Evolutionary conservation across 495 filamentous ascomycete species (phyloP).

Genomic region (Penicillium parvum): DNA sequence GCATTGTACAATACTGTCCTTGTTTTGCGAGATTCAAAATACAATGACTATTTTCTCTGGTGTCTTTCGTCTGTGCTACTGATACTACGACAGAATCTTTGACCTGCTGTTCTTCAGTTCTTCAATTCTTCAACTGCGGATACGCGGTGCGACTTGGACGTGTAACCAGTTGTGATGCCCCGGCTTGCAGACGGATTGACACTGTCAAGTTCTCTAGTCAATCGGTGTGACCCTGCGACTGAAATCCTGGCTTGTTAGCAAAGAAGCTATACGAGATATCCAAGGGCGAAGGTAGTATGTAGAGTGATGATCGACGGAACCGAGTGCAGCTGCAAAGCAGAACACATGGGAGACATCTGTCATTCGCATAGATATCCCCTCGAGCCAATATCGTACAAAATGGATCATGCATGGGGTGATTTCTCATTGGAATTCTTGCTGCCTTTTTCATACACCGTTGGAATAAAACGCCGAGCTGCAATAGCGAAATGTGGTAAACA

Average conservation of each 20-base stretch:
- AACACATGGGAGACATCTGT: no score
- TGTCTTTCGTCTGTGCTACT: background rate
- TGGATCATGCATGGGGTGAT: slow-evolving; percentile 17
- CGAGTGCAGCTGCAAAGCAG: background rate
- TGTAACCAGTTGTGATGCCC: background rate
- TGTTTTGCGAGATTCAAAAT: background rate
- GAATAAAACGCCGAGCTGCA: slow-evolving; percentile 42
- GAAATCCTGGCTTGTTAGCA: no score
- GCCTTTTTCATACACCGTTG: slow-evolving; percentile 45
- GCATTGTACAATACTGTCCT: no score
- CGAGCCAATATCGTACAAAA: background rate
- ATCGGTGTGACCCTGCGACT: background rate
- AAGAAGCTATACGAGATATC: no score
- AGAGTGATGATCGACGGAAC: no score
- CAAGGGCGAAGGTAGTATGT: no score
- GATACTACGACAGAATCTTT: no score
- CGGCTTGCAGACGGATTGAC: background rate
- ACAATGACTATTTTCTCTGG: no score
- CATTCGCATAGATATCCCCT: no score
- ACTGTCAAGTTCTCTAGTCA: background rate
- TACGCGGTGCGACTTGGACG: background rate
- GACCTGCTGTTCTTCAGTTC: no score
- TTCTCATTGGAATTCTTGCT: slow-evolving; percentile 37
- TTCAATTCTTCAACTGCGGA: no score
- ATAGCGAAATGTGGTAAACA: slow-evolving; percentile 39